These are phyloP conservation scores for Penicillium ucsense DNA, from an alignment of 495 filamentous ascomycete genomes.

Conservation along the genomic window DNA sequence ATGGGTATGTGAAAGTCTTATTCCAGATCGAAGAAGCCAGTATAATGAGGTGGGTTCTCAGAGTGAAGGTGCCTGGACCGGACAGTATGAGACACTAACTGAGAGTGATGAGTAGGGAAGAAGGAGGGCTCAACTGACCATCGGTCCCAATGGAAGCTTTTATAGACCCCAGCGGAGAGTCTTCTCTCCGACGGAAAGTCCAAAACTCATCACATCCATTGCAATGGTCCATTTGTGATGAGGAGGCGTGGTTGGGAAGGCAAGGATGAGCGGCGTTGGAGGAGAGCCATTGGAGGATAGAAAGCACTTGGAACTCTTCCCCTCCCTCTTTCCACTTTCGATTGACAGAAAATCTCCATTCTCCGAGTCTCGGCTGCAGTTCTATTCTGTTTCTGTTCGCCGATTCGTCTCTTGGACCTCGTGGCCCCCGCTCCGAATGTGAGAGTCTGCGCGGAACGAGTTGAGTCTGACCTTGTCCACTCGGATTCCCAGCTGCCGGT, in stretches of 20 bases:
- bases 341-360: conserved; percentile 14
- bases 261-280: conserved; percentile 18
- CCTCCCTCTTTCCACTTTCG: conserved; percentile 28
- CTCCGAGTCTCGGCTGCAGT: conserved; percentile 28
- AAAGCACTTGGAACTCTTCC: conserved; percentile 34
- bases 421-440: conserved; percentile 43
- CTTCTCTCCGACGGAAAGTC: conserved; percentile 31
- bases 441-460: conserved; percentile 16
- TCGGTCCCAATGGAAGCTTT: conserved; percentile 44
- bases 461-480: conserved; percentile 22
- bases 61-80: conserved; percentile 11
- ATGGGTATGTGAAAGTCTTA: conserved; percentile 1
- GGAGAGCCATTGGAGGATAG: conserved; percentile 34
- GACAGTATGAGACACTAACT: conserved; percentile 29
- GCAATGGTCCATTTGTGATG: conserved; percentile 7
- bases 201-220: background rate
- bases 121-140: conserved; percentile 30
- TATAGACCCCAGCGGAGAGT: conserved; percentile 52
- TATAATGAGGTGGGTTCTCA: conserved; percentile 4
- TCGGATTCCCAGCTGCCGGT: conserved; percentile 25
- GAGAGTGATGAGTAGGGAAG: conserved; percentile 46
- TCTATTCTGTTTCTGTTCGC: conserved; percentile 26
- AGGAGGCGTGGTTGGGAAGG: conserved; percentile 12
- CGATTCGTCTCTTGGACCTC: conserved; percentile 36
- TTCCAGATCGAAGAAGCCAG: conserved; percentile 7